Evolutionary conservation across 176 grass and related monocot genomes (phyloP), one percentile per base, ranked within the genome.

Genomic region (Triticum timopheevii): DNA sequence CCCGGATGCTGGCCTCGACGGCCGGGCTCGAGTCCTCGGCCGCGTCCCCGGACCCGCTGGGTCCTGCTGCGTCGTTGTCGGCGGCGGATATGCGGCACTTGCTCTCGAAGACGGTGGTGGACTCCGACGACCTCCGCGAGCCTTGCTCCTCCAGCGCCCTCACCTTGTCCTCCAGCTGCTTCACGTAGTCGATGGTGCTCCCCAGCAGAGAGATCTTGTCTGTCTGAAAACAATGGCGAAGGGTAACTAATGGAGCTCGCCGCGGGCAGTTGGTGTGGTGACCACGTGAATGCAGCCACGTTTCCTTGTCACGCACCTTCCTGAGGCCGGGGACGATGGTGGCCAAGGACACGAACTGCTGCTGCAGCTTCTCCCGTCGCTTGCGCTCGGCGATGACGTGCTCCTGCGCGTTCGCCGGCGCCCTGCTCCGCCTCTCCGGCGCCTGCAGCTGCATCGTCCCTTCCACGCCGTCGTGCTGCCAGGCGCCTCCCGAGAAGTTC

Each of bases 161-260:
- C 71, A 95, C 88, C 63, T 69, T 92, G 62, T 72, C 88, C 76
- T 91, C 83, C 6, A 95, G 90, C 33, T 91, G 80, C 47, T 91
- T 95, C 28, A 93, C 84, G 24, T 95, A 85, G 15, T 80, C 63
- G 69, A 93, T 83, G 50, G 90, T 90, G 64, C 89, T 86, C 58
- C 90, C 90, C 16, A 95, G 86, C 70, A 95, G 23, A 7, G 93
- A 92, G 7, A 92, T 84, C 72, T 95, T 95, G 81, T 95, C 93
- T 24, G 83, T 90, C 93, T 95, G 61, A 35, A 59, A 86, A 65
- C 36, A 85, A n/a, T 58, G 38, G 35, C 65, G 59, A 25, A 35
- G 0, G 12, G 1, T 58, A 58, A 20, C 52, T 58, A 58, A 58
- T 52, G 38, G 22, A 49, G 3, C 15, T 10, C 13, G 49, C 5